Conservation (phyloP, 352 stramenopile genomes). For the Phytopythium oedochilum region DNA sequence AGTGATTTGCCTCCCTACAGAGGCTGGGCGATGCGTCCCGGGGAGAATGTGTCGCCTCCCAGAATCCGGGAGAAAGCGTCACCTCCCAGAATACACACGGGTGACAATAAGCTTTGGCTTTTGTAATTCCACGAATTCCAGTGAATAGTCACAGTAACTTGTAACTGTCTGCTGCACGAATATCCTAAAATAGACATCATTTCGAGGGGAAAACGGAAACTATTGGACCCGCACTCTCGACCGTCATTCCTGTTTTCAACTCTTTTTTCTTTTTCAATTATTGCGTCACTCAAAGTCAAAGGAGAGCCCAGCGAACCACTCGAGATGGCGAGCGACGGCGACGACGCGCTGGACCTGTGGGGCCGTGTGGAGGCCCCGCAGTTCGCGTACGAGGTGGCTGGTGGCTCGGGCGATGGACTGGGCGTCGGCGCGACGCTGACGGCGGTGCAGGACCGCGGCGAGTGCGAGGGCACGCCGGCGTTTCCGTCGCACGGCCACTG, state of each 20-base stretch:
- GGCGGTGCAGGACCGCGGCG: conserved; percentile 29
- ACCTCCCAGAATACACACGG: no score
- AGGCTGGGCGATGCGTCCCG: no score
- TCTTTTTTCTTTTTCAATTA: neutral
- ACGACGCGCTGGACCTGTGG: conserved; percentile 16
- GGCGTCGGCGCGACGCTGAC: conserved; percentile 17
- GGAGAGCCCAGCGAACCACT: neutral
- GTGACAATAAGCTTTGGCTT: no score
- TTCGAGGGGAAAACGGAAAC: neutral
- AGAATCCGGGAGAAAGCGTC: no score
- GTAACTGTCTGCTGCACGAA: no score
- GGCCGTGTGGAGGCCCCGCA: conserved; percentile 25
- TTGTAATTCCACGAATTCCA: no score
- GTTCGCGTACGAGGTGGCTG: conserved; percentile 27
- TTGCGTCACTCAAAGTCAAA: neutral
- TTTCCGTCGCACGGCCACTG: conserved; percentile 52
- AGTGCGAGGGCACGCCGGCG: conserved; percentile 23
- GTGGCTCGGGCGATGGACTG: neutral
- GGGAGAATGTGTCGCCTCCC: no score
- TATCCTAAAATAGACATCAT: no score
- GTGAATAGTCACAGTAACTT: no score
- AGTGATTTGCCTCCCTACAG: no score
- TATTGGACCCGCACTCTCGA: neutral
- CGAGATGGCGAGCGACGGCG: conserved; percentile 1
- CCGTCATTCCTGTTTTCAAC: neutral